A percentile compares a stretch with the other conserved stretches of the same genome.
These are phyloP conservation scores for Chytridium lagenaria DNA, from an alignment of 371 early-diverging fungal genomes.

Conservation along the genomic window DNA sequence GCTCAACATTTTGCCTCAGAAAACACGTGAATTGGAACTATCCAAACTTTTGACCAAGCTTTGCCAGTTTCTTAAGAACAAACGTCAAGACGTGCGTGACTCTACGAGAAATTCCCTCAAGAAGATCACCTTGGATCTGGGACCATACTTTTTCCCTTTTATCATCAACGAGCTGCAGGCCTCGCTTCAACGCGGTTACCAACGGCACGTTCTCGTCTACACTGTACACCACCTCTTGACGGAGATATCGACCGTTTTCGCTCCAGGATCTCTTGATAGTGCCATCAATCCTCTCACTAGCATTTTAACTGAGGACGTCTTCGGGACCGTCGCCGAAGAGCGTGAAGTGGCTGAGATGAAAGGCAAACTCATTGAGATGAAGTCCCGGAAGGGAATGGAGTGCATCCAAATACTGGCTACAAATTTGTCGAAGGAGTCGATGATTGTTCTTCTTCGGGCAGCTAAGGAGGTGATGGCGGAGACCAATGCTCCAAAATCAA, in stretches of 20 bases:
- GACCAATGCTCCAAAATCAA: slow-evolving; percentile 76
- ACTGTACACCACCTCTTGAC: slow-evolving; percentile 82
- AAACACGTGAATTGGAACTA: slow-evolving; percentile 75
- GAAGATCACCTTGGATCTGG: slow-evolving; percentile 84
- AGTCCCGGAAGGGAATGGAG: slow-evolving; percentile 77
- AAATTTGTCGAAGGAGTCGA: slow-evolving; percentile 66
- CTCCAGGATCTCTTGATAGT: slow-evolving; percentile 76
- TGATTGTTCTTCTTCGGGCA: slow-evolving; percentile 76
- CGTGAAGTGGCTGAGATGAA: slow-evolving; percentile 88
- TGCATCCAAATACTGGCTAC: slow-evolving; percentile 80
- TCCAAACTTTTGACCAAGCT: slow-evolving; percentile 85
- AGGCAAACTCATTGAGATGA: slow-evolving; percentile 89
- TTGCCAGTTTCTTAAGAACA: slow-evolving; percentile 83
- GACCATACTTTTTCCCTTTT: slow-evolving; percentile 82
- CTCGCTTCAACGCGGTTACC: slow-evolving; percentile 84
- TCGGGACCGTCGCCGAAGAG: slow-evolving; percentile 88
- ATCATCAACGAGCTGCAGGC: slow-evolving; percentile 83
- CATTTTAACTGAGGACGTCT: slow-evolving; percentile 85
- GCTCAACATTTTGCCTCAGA: slow-evolving; percentile 77
- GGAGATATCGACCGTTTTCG: slow-evolving; percentile 61
- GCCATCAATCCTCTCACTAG: slow-evolving; percentile 71
- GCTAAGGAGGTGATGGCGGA: slow-evolving; percentile 86
- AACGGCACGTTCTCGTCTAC: slow-evolving; percentile 90
- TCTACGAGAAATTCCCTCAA: slow-evolving; percentile 82
- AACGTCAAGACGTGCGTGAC: slow-evolving; percentile 85